These are phyloP conservation scores for Stachybotrys elegans DNA, from an alignment of 2,329 filamentous ascomycete genomes.

Conservation along the genomic window DNA sequence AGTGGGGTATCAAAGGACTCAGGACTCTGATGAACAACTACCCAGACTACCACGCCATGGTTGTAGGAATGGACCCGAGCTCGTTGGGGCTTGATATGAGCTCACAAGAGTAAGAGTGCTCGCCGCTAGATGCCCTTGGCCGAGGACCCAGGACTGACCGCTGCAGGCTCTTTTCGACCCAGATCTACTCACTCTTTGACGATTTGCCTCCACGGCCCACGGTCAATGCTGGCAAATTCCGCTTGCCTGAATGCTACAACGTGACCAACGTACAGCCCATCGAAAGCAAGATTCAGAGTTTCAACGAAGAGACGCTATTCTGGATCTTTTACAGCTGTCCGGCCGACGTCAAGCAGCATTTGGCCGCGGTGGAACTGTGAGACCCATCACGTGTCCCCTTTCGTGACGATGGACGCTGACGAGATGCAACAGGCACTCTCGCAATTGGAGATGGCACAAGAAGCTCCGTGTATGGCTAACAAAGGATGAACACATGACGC, in stretches of 20 bases:
- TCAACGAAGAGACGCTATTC: constrained; percentile 65
- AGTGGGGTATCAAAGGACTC: constrained; percentile 61
- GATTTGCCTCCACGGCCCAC: constrained; percentile 53
- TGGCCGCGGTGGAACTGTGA: constrained; percentile 60
- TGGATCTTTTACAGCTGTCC: constrained; percentile 67
- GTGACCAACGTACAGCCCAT: constrained; percentile 62
- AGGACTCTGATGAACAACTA: constrained; percentile 60
- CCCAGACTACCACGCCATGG: constrained; percentile 56
- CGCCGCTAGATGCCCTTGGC: not conserved
- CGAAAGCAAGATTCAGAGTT: constrained; percentile 60
- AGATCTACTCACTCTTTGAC: constrained; percentile 58
- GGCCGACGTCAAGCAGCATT: constrained; percentile 56
- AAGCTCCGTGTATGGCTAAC: constrained; percentile 62
- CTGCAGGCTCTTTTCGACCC: constrained; percentile 48
- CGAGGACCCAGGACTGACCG: constrained; percentile 11
- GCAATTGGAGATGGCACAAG: constrained; percentile 67
- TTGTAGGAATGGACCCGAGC: constrained; percentile 54
- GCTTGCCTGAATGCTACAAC: constrained; percentile 60
- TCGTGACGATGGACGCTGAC: constrained; percentile 2
- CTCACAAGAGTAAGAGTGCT: constrained; percentile 48
- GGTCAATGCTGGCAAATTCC: constrained; percentile 45
- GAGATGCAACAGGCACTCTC: constrained; percentile 45
- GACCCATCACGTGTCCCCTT: constrained; percentile 13
- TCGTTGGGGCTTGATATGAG: constrained; percentile 53
- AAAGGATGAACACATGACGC: constrained; percentile 62